Conservation (phyloP, 2,329 filamentous ascomycete species). For the Knufia fluminis region DNA sequence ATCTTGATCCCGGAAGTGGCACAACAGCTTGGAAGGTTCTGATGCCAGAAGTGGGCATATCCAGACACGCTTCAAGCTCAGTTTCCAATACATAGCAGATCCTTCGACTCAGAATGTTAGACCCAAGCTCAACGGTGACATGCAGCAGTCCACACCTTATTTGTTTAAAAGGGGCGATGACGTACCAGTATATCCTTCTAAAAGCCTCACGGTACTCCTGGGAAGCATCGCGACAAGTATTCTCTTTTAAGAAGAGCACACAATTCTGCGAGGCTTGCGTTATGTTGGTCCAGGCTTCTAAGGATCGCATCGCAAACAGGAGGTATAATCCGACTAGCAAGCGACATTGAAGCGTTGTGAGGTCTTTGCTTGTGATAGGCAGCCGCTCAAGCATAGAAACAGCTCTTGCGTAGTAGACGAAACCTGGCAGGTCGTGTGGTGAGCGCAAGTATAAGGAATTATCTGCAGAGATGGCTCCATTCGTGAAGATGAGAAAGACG, state of each 20-base stretch:
- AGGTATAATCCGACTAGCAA: slow-evolving; percentile 43
- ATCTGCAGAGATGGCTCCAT: background rate
- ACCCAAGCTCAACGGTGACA: no score
- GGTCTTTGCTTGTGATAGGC: slow-evolving; percentile 1
- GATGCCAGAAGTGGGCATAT: background rate
- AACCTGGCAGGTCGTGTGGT: background rate
- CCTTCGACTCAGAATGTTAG: no score
- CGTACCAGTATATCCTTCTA: slow-evolving; percentile 1
- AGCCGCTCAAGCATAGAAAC: background rate
- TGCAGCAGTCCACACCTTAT: no score
- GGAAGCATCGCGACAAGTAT: background rate
- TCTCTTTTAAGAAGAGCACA: background rate
- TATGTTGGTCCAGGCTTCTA: slow-evolving; percentile 45
- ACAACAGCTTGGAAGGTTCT: background rate
- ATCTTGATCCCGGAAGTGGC: background rate
- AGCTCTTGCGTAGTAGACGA: slow-evolving; percentile 2
- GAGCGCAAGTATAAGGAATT: background rate
- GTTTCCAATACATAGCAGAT: slow-evolving; percentile 1
- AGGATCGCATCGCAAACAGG: slow-evolving; percentile 40
- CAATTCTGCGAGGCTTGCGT: slow-evolving; percentile 32
- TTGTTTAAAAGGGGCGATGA: no score
- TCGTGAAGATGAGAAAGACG: slow-evolving; percentile 3
- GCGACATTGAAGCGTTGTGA: slow-evolving; percentile 35
- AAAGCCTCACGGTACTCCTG: slow-evolving; percentile 4
- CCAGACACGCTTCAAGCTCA: slow-evolving; percentile 3